Evolutionary conservation across 2,329 filamentous ascomycete genomes (phyloP), one percentile per base, ranked within the genome.

Genomic region (Calonectria honghensis): DNA sequence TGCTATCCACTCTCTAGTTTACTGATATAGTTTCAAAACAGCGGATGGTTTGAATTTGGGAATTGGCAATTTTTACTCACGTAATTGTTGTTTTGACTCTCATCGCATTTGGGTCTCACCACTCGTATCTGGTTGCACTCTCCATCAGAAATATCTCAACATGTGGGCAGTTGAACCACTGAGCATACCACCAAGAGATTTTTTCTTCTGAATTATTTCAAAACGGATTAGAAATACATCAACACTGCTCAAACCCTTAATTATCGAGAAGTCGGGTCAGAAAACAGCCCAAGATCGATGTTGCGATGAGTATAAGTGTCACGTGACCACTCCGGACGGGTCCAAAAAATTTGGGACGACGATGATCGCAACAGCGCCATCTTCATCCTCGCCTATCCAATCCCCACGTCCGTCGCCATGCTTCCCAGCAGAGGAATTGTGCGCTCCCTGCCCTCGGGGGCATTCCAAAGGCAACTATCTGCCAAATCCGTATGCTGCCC

Each of bases 361-460:
- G 32, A 32, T 24, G 10, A 63, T 59, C 73, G 51, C 51, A 68
- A 73, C 63, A 69, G 67, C 68, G 76, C 61, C 79, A 74, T 73
- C 78, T 41, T 78, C 71, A 73, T 77, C 59, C 70, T 67, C 59
- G 73, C 57, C 73, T 77, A 76, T 73, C 73, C 72, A 73, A 80
- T 75, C 68, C 72, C 76, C 74, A 80, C 77, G 69, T 72, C 74
- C 80, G 81, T 77, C 83, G 84, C 78, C 73, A 88, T 88, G 87
- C 84, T 88, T 81, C 85, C 86, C 72, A 87, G 86, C 76, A 85
- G 86, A 86, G 86, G 85, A 80, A 82, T 87, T 79, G 82, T 84
- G 78, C 84, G 85, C 77, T 84, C 85, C 68, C 75, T 86, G 71
- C 82, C 85, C 76, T 83, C 84, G 52, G 77, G 79, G 75, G 79